Evolutionary conservation across 129 eudicot species (phyloP), one percentile per base, ranked within the genome.

Genomic region (Flaveria trinervia): DNA sequence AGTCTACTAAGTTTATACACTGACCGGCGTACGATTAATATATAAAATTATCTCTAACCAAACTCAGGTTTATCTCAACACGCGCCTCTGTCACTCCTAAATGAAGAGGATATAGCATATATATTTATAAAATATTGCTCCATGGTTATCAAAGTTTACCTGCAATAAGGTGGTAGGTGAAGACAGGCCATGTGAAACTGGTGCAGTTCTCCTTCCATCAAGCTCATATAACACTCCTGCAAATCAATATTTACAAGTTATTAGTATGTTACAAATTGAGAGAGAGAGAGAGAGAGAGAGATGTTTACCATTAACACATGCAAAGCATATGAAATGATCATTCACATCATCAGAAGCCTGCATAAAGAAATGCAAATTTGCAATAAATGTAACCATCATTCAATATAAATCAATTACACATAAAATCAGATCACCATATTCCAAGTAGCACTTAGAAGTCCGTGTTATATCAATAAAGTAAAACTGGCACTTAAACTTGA

Each of bases 191-290:
- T 93, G 98, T 73, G 92, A 82, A 67, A 90, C 57, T 23, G 98
- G 97, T 48, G 87, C 88, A 6, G 88, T 75, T 83, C 81, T 88
- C 89, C 97, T 85, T 79, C 97, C 98, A 81, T 93, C 98, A 68
- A 93, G 97, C 88, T 93, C 98, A 79, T 85, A 93, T 3, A 93
- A 83, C 84, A 86, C 75, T 64, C 97, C 98, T 93, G 73, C 66
- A 73, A 73, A 74, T 26, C 20, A 9, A 60, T 51, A 12, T 61
- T 52, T 52, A 18, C 59, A 52, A 52, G 5, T 15, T 61, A 61
- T 25, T 9, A 25, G 17, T 61, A 28, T 4, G 36, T 26, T 25
- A 9, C 5, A 56, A 56, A 20, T 23, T 20, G 26, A 78, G 26
- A 43, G 49, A 39, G 62, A 52, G 26, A 43, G 49, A 39, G 62